Evolutionary conservation across 768 basidiomycete genomes (phyloP).

Genomic region (Sistotremastrum suecicum): DNA sequence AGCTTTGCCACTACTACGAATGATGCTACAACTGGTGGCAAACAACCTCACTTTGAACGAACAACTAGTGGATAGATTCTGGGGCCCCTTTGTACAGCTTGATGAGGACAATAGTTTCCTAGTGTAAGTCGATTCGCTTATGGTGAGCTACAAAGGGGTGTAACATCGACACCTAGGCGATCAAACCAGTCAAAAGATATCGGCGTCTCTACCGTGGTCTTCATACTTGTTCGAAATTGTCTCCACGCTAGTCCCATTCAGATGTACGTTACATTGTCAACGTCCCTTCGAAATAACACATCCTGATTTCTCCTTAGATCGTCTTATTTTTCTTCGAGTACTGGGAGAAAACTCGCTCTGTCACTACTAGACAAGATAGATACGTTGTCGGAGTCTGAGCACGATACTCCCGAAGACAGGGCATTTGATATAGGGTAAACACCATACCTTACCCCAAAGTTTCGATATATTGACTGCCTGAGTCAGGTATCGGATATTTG

Average conservation of each 20-base stretch:
- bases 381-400: constrained; percentile 51
- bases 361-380: constrained; percentile 59
- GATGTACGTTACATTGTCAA: constrained; percentile 29
- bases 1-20: constrained; percentile 53
- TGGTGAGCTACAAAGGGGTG: constrained; percentile 28
- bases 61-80: constrained; percentile 36
- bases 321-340: constrained; percentile 9
- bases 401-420: constrained; percentile 46
- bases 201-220: constrained; percentile 30
- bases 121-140: constrained; percentile 34
- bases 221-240: constrained; percentile 59
- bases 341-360: constrained; percentile 53
- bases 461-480: constrained; percentile 3
- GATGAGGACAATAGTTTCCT: constrained; percentile 64
- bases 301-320: constrained; percentile 5
- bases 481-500: constrained; percentile 49
- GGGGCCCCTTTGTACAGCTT: constrained; percentile 50
- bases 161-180: constrained; percentile 39
- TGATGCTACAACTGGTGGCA: constrained; percentile 65
- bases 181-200: constrained; percentile 44
- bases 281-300: neutral
- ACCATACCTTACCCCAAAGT: neutral
- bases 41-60: constrained; percentile 74
- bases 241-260: constrained; percentile 40
- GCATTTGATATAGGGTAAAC: constrained; percentile 66